phyloP scores from a whole-genome alignment of 345 rosid genomes.

The Acer negundo region DNA sequence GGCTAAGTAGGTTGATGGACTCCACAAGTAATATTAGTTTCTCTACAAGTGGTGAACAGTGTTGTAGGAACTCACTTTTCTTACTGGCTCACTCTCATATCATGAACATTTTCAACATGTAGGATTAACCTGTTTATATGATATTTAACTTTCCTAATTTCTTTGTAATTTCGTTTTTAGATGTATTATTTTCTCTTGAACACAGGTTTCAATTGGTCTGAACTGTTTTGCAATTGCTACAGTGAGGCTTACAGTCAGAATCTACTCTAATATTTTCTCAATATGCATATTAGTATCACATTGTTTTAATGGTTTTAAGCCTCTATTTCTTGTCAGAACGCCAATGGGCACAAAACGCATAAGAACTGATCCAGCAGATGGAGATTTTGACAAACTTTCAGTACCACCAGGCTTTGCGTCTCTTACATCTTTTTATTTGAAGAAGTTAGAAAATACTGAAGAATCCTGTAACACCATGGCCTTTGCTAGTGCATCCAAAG shows the following conservation, averaged over 20 bases:
- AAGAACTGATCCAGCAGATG: not conserved
- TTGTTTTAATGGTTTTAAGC: not conserved
- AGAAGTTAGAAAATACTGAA: conserved; percentile 31
- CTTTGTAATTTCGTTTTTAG: not conserved
- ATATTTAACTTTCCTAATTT: not conserved
- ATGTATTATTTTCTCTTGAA: not conserved
- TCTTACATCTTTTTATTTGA: conserved; percentile 44
- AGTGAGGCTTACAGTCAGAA: not conserved
- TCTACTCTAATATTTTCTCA: not conserved
- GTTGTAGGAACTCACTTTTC: not conserved
- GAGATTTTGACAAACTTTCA: conserved; percentile 12
- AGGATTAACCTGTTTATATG: not conserved
- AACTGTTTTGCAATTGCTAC: not conserved
- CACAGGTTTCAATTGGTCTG: not conserved
- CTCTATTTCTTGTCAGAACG: conserved; percentile 9
- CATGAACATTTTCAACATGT: not conserved
- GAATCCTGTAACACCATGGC: conserved; percentile 8
- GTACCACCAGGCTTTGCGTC: conserved; percentile 49
- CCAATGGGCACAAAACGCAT: conserved; percentile 24
- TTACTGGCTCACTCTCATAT: not conserved
- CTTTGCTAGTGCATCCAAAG: conserved; percentile 3
- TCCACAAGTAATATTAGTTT: not conserved
- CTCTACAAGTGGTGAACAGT: not conserved
- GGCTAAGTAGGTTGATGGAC: not conserved
- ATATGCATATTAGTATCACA: not conserved